Conservation (phyloP, 257 asterid genomes). For the Solanum appendiculatum region DNA sequence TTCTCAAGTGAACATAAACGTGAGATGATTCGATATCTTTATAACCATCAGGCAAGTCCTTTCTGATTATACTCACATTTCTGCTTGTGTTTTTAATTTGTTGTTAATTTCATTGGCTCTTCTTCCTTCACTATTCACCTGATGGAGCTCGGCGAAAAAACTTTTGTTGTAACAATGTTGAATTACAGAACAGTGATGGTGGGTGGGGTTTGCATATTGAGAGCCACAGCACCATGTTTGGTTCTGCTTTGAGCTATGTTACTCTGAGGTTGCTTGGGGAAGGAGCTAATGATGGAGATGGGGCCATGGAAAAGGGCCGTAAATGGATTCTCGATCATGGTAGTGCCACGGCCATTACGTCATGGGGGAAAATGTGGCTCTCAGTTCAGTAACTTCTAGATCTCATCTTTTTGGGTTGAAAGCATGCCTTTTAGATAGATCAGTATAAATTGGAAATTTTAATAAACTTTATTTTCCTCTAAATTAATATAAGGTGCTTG, state of each 20-base stretch:
- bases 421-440: neutral
- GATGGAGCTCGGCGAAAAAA: neutral
- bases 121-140: neutral
- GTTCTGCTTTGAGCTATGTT: conserved; percentile 81
- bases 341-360: conserved; percentile 84
- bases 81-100: conserved; percentile 1
- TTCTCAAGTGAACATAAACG: conserved; percentile 69
- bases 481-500: conserved; percentile 62
- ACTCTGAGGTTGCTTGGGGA: conserved; percentile 96
- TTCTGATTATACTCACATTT: neutral
- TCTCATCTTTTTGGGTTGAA: neutral
- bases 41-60: conserved; percentile 82
- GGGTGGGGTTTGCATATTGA: conserved; percentile 99
- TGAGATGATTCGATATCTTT: conserved; percentile 92
- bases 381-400: conserved; percentile 46
- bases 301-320: conserved; percentile 90
- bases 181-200: conserved; percentile 81
- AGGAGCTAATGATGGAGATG: conserved; percentile 85
- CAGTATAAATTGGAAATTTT: neutral
- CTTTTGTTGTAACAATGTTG: conserved; percentile 4
- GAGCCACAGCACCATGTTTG: conserved; percentile 99
- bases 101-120: neutral
- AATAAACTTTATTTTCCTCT: conserved; percentile 1
- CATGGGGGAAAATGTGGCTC: conserved; percentile 99
- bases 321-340: conserved; percentile 92